Percentiles rank a stretch among this genome's conserved stretches.
Conservation (phyloP, 2,329 filamentous ascomycete genomes). For the Beauveria sp. region DNA sequence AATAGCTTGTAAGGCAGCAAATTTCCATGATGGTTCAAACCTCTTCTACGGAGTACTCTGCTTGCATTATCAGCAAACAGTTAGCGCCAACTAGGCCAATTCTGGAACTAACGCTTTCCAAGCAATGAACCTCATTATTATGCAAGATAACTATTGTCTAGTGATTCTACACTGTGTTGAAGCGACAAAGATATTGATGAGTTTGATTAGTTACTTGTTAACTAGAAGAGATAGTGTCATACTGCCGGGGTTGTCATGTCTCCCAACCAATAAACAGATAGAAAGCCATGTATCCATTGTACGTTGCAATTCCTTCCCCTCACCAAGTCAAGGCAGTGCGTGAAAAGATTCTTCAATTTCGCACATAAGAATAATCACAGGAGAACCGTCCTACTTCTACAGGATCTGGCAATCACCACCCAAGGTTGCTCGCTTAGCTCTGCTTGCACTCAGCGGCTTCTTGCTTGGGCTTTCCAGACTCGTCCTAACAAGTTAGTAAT, state of each 20-base stretch:
- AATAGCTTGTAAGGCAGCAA: no score
- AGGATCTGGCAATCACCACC: neutral
- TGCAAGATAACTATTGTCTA: neutral
- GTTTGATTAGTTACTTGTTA: conserved; percentile 7
- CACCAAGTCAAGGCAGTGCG: neutral
- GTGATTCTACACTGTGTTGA: neutral
- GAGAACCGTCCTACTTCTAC: neutral
- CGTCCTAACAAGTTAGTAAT: conserved; percentile 50
- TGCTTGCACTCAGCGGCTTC: conserved; percentile 95
- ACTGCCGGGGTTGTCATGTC: neutral
- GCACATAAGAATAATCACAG: neutral
- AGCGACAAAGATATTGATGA: neutral
- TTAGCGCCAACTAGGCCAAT: no score
- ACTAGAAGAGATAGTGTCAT: neutral
- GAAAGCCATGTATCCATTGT: conserved; percentile 5
- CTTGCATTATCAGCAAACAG: no score
- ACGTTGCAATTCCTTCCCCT: neutral
- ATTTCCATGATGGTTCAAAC: no score
- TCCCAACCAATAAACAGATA: neutral
- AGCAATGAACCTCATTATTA: neutral
- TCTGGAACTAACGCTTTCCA: no score
- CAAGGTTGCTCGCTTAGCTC: conserved; percentile 48
- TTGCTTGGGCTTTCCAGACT: conserved; percentile 84
- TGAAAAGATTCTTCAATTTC: neutral
- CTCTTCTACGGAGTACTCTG: no score